Evolutionary conservation across 1,139 yeast species (phyloP).

Genomic region (Candida anutae): DNA sequence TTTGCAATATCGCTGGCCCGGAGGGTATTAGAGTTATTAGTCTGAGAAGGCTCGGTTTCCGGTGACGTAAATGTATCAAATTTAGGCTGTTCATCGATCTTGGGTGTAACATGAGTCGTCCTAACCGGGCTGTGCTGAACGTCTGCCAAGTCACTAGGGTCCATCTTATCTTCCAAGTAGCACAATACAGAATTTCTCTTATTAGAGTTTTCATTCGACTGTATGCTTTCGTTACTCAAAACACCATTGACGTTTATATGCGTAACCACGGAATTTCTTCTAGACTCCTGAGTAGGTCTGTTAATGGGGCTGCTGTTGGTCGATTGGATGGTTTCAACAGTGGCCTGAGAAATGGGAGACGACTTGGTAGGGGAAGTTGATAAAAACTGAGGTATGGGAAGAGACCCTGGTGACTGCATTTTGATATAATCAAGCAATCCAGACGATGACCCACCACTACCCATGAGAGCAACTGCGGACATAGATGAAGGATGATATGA

Average conservation of each 20-base stretch:
- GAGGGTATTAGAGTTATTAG: too few species aligned
- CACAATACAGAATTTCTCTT: conserved; percentile 38
- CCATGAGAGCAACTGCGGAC: conserved; percentile 25
- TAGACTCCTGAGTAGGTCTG: conserved; percentile 11
- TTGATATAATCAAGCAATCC: conserved; percentile 25
- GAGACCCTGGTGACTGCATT: conserved; percentile 23
- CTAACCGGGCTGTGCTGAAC: conserved; percentile 16
- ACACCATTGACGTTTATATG: conserved; percentile 44
- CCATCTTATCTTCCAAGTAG: conserved; percentile 42
- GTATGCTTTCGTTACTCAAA: conserved; percentile 25
- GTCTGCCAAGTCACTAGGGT: conserved; percentile 31
- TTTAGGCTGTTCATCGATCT: conserved; percentile 22
- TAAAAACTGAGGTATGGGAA: conserved; percentile 29
- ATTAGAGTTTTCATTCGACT: conserved; percentile 16
- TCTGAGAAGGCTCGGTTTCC: too few species aligned
- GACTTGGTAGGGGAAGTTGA: conserved; percentile 32
- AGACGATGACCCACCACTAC: conserved; percentile 14
- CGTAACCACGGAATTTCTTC: conserved; percentile 39
- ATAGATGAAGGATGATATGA: conserved; percentile 65
- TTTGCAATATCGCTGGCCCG: too few species aligned
- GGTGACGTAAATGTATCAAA: too few species aligned
- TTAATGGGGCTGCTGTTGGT: conserved; percentile 6
- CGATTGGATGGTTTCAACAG: conserved; percentile 6
- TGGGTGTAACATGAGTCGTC: conserved; percentile 16
- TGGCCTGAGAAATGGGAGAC: conserved; percentile 12